Base-by-base conservation (phyloP, 2,329 filamentous ascomycete genomes). In the Aphanocladium album region DNA sequence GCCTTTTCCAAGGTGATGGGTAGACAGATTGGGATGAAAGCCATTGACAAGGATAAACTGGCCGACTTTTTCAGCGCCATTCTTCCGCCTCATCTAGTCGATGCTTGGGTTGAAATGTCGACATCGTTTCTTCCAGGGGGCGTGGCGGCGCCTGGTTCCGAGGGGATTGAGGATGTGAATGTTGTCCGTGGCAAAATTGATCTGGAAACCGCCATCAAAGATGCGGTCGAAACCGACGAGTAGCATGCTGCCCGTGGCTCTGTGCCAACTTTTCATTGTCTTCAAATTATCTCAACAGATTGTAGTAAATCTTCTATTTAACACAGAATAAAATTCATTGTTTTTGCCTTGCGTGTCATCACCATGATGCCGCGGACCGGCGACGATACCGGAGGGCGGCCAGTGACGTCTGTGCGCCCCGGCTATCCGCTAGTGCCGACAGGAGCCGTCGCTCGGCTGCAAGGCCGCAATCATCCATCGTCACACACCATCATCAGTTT, bases 71-170 rank as follows among this genome's bases (percentile, higher is more conserved):
- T 64, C 23, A 45, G 58, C 4, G 21, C 62, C 2, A 23, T 70
- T 1, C 68, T 73, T 37, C 67, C 69, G 8, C 62, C 65, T 0
- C 47, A 63, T n/a, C 63, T 68, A 1, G 66, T 69, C 2, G 52
- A 62, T 2, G 63, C 67, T 2, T 73, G 68, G 66, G 69, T 70
- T 16, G 71, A 73, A 47, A 72, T 73, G 71, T 51, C 67, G 0
- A 60, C n/a, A 50, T 65, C 67, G 23, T 67, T 73, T 39, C 62
- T 72, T 9, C 69, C 68, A 0, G 70, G 68, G 0, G 71, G 71
- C 0, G 54, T 67, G 8, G 62, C 68, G 2, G 62, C 64, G n/a
- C 60, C 65, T 19, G 64, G 68, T 37, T 52, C 57, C 12, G 46
- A 60, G 0, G 62, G 63, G 1, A 46, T 43, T 3, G 60, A 57